Conservation (phyloP, 352 stramenopile genomes). For the Globisporangium polare region DNA sequence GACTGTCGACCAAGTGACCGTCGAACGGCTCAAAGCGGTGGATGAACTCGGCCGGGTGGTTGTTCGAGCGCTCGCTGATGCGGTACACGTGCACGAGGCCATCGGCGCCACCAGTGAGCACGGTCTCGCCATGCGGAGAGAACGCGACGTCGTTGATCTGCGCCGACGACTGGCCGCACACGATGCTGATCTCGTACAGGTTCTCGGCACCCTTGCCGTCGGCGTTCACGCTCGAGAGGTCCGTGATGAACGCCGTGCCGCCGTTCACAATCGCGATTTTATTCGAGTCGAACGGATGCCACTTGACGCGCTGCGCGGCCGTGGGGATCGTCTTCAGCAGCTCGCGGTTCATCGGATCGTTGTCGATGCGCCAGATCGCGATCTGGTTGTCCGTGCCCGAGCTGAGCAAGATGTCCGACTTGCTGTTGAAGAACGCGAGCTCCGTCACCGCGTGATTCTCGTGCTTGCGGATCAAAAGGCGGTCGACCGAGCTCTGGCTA, state of each 20-base stretch:
- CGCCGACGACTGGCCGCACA: conserved; percentile 59
- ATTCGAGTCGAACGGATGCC: conserved; percentile 71
- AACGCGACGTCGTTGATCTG: conserved; percentile 83
- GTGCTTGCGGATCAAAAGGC: conserved; percentile 71
- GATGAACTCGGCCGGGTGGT: conserved; percentile 58
- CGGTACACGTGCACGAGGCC: conserved; percentile 81
- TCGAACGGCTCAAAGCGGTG: conserved; percentile 79
- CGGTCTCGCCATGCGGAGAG: conserved; percentile 42
- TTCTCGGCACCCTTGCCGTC: conserved; percentile 43
- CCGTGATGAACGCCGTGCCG: conserved; percentile 55
- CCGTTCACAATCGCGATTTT: conserved; percentile 73
- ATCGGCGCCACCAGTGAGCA: conserved; percentile 71
- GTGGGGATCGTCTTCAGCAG: conserved; percentile 60
- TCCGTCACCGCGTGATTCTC: conserved; percentile 70
- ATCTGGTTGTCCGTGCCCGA: conserved; percentile 71
- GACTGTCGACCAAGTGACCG: conserved; percentile 58
- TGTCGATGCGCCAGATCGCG: conserved; percentile 64
- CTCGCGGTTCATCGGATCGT: conserved; percentile 65
- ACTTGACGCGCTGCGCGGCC: conserved; percentile 67
- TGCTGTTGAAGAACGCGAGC: conserved; percentile 69
- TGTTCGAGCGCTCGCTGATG: conserved; percentile 38
- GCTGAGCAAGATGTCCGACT: conserved; percentile 66
- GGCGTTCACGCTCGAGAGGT: conserved; percentile 46
- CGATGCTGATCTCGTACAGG: conserved; percentile 61
- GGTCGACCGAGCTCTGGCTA: conserved; percentile 71